phyloP scores from a whole-genome alignment of 2,329 filamentous ascomycete genomes.

The Fonsecaea pedrosoi region DNA sequence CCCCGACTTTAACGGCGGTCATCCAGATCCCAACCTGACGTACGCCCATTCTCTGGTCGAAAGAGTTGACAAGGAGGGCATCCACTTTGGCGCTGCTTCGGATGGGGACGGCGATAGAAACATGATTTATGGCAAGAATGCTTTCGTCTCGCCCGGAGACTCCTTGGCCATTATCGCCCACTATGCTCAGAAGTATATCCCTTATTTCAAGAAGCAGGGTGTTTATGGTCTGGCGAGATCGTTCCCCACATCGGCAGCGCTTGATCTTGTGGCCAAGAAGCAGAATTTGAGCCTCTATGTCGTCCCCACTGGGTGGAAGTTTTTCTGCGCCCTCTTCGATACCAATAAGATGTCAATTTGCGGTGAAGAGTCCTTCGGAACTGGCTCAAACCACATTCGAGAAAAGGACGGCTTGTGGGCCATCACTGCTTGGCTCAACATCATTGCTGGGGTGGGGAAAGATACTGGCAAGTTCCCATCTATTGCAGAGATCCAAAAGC shows the following conservation, averaged over 20 bases:
- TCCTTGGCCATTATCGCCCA: slow-evolving; percentile 98
- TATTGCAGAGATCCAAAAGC: slow-evolving; percentile 93
- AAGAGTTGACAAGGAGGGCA: slow-evolving; percentile 85
- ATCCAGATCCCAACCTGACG: slow-evolving; percentile 96
- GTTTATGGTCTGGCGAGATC: slow-evolving; percentile 94
- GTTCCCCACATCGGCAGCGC: slow-evolving; percentile 96
- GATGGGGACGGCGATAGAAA: slow-evolving; percentile 98
- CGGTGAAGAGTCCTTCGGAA: slow-evolving; percentile 97
- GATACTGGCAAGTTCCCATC: slow-evolving; percentile 71
- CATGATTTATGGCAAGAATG: slow-evolving; percentile 99
- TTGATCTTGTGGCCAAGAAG: slow-evolving; percentile 94
- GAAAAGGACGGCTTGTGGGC: slow-evolving; percentile 99
- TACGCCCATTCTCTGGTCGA: slow-evolving; percentile 96
- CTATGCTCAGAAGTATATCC: slow-evolving; percentile 85
- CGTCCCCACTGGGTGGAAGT: slow-evolving; percentile 98
- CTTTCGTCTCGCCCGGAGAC: slow-evolving; percentile 96
- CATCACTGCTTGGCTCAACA: slow-evolving; percentile 96
- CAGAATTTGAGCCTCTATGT: slow-evolving; percentile 93
- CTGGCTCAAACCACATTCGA: slow-evolving; percentile 96
- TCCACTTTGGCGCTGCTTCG: slow-evolving; percentile 95
- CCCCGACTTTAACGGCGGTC: slow-evolving; percentile 94
- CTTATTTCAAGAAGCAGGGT: slow-evolving; percentile 97
- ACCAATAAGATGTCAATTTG: slow-evolving; percentile 97
- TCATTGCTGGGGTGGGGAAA: slow-evolving; percentile 91
- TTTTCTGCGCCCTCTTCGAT: slow-evolving; percentile 96